phyloP scores from a whole-genome alignment of 2,329 filamentous ascomycete species.

The Colletotrichum cereale region DNA sequence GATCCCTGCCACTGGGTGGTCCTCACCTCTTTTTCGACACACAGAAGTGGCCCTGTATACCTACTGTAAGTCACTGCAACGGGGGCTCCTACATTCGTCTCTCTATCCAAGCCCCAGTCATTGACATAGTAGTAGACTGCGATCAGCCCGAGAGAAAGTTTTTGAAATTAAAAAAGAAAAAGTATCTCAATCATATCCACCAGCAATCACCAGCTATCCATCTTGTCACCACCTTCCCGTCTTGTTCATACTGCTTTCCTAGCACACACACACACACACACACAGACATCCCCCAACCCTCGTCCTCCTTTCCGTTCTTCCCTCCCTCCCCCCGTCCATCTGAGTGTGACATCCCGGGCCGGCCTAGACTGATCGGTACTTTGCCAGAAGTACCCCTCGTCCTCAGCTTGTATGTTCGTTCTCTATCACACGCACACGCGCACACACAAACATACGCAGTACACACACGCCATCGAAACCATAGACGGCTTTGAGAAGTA shows the following conservation, averaged over 20 bases:
- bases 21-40: constrained; percentile 5
- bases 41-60: neutral
- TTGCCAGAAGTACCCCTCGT: constrained; percentile 24
- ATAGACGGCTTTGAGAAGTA: constrained; percentile 3
- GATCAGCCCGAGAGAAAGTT: too few relatives aligned
- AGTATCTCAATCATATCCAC: neutral
- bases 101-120: neutral
- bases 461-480: neutral
- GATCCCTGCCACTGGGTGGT: constrained; percentile 18
- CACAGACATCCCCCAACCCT: constrained; percentile 5
- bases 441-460: constrained; percentile 1
- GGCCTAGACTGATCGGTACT: constrained; percentile 30
- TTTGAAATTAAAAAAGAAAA: neutral
- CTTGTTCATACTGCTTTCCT: neutral
- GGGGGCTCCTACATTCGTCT: neutral
- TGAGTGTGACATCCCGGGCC: constrained; percentile 22
- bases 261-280: neutral
- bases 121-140: neutral
- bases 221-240: neutral
- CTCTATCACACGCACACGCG: neutral
- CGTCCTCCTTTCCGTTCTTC: constrained; percentile 13
- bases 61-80: neutral
- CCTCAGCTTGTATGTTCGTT: neutral
- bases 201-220: neutral
- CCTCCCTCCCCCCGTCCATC: neutral